These are phyloP conservation scores for Ilyonectria mors-panacis DNA, from an alignment of 2,329 filamentous ascomycete species.

Conservation along the genomic window DNA sequence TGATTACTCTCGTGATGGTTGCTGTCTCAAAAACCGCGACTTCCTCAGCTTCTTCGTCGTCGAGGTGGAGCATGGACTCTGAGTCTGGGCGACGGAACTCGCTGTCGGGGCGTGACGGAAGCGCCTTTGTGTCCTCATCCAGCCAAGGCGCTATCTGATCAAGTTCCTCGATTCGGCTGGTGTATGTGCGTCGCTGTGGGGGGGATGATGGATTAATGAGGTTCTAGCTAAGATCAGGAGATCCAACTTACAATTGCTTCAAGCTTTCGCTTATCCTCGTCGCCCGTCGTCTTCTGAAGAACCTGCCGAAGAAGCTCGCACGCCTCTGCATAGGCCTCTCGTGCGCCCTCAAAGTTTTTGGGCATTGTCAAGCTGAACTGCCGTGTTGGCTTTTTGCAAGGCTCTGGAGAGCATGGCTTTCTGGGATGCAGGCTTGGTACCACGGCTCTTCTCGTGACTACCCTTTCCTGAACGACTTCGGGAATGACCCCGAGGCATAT, in stretches of 20 bases:
- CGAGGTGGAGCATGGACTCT: conserved; percentile 40
- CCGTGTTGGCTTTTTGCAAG: conserved; percentile 94
- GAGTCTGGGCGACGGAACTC: conserved; percentile 45
- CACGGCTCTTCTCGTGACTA: conserved; percentile 51
- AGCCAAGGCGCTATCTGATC: conserved; percentile 76
- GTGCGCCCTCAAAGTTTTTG: conserved; percentile 95
- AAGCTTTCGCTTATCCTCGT: conserved; percentile 90
- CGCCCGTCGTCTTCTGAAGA: conserved; percentile 84
- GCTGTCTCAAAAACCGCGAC: conserved; percentile 66
- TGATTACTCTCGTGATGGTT: conserved; percentile 63
- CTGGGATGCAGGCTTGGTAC: conserved; percentile 75
- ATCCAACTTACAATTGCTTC: conserved; percentile 83
- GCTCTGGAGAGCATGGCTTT: conserved; percentile 98
- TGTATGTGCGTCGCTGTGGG: conserved; percentile 86
- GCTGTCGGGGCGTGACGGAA: conserved; percentile 80
- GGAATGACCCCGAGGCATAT: conserved; percentile 50
- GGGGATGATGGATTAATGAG: conserved; percentile 22
- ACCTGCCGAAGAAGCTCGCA: conserved; percentile 91
- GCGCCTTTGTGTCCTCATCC: conserved; percentile 75
- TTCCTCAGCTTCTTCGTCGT: conserved; percentile 63
- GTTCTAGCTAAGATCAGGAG: background rate
- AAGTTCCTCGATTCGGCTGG: conserved; percentile 89
- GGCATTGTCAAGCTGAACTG: conserved; percentile 95
- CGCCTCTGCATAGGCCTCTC: conserved; percentile 91
- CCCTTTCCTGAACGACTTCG: conserved; percentile 52